phyloP scores from a whole-genome alignment of 192 early-diverging fungal species.

The Rhizophagus prolifer region DNA sequence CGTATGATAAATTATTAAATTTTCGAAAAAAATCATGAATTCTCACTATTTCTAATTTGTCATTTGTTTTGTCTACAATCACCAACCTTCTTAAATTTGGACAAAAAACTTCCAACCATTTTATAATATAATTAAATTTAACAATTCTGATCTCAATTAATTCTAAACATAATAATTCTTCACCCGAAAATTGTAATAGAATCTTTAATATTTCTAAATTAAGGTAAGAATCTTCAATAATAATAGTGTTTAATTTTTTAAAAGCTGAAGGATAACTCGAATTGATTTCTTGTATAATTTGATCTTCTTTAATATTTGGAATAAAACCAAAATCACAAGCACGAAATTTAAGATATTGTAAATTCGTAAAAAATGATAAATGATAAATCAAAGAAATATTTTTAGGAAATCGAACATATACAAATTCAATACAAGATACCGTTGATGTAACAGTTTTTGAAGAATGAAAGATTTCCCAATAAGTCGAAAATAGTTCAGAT shows the following conservation, averaged over 20 bases:
- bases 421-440: background rate
- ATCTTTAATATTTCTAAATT: background rate
- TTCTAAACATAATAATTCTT: background rate
- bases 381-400: background rate
- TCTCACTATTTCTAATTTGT: background rate
- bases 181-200: background rate
- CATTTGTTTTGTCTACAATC: background rate
- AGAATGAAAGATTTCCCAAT: background rate
- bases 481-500: background rate
- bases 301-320: background rate
- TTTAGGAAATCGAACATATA: background rate
- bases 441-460: background rate
- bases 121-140: background rate
- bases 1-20: background rate
- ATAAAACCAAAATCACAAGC: background rate
- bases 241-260: background rate
- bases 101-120: background rate
- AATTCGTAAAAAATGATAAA: background rate
- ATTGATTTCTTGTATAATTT: background rate
- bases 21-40: background rate
- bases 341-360: background rate
- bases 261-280: background rate
- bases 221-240: background rate
- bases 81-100: background rate
- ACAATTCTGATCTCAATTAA: background rate